These are phyloP conservation scores for Psilocybe sp. DNA, from an alignment of 768 basidiomycete genomes.

Conservation along the genomic window DNA sequence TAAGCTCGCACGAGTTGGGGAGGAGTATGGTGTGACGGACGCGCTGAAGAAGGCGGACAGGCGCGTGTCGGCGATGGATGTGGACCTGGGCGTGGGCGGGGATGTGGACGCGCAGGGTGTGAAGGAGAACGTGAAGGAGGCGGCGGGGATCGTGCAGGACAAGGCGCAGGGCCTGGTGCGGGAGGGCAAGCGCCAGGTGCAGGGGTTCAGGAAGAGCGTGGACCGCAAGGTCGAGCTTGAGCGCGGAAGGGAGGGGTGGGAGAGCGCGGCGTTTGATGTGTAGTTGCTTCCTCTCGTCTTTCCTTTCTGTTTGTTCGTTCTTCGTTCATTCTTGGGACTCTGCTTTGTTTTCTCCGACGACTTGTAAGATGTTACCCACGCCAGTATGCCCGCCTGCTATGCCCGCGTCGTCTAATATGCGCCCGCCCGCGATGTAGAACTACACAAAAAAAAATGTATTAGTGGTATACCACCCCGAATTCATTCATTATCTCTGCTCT, in stretches of 20 bases:
- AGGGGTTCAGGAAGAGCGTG: conserved; percentile 43
- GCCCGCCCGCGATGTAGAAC: too few relatives aligned
- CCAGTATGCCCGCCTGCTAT: too few relatives aligned
- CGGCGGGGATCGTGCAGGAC: conserved; percentile 18
- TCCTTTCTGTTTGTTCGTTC: too few relatives aligned
- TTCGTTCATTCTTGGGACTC: too few relatives aligned
- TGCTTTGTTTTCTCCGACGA: too few relatives aligned
- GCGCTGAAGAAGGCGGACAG: conserved; percentile 3
- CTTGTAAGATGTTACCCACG: too few relatives aligned
- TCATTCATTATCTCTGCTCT: too few relatives aligned
- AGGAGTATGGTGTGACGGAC: conserved; percentile 25
- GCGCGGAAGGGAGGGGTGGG: conserved; percentile 39
- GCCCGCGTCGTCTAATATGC: too few relatives aligned
- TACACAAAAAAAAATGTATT: too few relatives aligned
- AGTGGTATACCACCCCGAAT: too few relatives aligned
- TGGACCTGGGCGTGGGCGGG: conserved; percentile 21
- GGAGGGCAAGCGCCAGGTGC: conserved; percentile 33
- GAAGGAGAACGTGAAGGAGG: conserved; percentile 19
- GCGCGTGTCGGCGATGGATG: conserved; percentile 10
- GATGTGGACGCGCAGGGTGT: conserved; percentile 7
- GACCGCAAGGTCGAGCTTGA: conserved; percentile 38
- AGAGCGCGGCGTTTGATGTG: conserved; percentile 46
- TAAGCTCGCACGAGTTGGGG: conserved; percentile 27
- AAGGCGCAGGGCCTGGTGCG: conserved; percentile 24
- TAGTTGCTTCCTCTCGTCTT: conserved; percentile 5